Base-by-base conservation (phyloP, 2,329 filamentous ascomycete species). In the Myriosclerotinia duriaeana region DNA sequence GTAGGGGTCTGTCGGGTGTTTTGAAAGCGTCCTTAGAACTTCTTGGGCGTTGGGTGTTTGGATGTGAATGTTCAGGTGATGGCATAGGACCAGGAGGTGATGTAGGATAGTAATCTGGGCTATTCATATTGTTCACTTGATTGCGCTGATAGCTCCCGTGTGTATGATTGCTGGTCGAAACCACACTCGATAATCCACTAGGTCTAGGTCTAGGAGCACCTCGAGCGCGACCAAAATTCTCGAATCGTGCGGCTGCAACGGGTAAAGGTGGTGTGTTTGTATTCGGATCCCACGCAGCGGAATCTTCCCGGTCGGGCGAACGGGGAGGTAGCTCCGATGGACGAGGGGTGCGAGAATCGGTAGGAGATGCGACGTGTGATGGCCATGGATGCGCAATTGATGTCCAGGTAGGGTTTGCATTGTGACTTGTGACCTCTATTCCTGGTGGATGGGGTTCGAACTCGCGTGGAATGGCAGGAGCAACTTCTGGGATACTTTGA, bases 31-130 rank as follows among this genome's bases (percentile, higher is more conserved):
- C 0, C 8, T 2, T 6, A 12, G 8, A 2, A 20, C n/a, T 50
- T 50, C 5, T 12, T 7, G 2, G 1, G 4, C 5, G 7, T 7
- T 40, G 14, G 12, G 11, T 5, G 3, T 0, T 7, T 17, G 34
- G 0, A 17, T 2, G 2, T 5, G 3, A 1, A 20, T 20, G 0
- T 22, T 9, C 1, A 20, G 5, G 17, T 38, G n/a, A 1, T 9
- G 8, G 12, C 12, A 9, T 0, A 11, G 6, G 14, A 8, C 44
- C n/a, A 38, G 4, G 8, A 50, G 20, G 3, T 9, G 42, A 17
- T 17, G 5, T 22, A 1, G 30, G 2, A 22, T 1, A 2, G 30
- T 20, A 36, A 36, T 22, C 14, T 4, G 2, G 5, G 38, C 2
- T 38, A 22, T 38, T 12, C 9, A 4, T 11, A 12, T 30, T 9